Base-by-base conservation (phyloP, 768 basidiomycete genomes). In the Chalciporus chontae region DNA sequence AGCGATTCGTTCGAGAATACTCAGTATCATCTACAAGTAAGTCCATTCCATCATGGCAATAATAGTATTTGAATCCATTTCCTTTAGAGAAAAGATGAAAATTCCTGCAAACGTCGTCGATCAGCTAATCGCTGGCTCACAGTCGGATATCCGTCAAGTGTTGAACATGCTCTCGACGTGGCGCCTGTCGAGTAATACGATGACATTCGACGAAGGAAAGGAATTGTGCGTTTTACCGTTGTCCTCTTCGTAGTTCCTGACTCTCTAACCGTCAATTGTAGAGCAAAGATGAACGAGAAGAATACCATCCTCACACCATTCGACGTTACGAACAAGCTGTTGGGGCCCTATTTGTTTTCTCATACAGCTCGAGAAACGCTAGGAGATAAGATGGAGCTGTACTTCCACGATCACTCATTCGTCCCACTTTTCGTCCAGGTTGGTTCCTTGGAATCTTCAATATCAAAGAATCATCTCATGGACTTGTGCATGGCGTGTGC, bases 101-200 rank as follows among this genome's bases (percentile, higher is more conserved):
- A 73, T 97, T n/a, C 87, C 90, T 0, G 82, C 84, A 0, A 90
- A 90, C 50, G 95, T 94, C 37, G 69, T 98, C 29, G 96, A 99
- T 62, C 90, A 96, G 65, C 85, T 99, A 27, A 81, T 98, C 49
- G 68, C 73, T 2, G 90, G 95, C 5, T 78, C 93, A 2, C 90
- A 96, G 59, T 95, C 94, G 2, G 96, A 99, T 68, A 95, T 99
- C 50, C 88, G 96, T 3, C 95, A 95, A 65, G 91, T 98, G 17
- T 71, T 99, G 52, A 98, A 97, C 66, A 97, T 99, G 93, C 74
- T 99, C 11, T 95, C 96, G 5, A 98, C 95, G 0, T 98, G 93
- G 90, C 93, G 86, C 60, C 69, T 97, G n/a, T 87, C 87, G 8
- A 85, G 74, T 53, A 67, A 77, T 48, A 76, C 80, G 3, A 91